Conservation (phyloP, 225 moss, liverwort and hornwort genomes). For the Sphagnum tenellum region DNA sequence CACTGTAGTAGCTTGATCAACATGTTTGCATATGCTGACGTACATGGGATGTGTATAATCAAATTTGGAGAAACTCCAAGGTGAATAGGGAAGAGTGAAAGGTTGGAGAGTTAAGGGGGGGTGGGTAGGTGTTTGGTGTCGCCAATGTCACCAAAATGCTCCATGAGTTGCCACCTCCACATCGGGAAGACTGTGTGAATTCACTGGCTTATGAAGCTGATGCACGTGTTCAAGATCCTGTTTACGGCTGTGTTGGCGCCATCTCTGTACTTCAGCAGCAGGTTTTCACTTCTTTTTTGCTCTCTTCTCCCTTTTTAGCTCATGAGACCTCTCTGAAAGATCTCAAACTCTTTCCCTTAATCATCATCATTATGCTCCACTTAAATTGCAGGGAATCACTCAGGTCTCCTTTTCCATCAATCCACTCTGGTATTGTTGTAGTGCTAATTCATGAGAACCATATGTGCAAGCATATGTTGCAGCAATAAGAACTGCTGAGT, state of each 20-base stretch:
- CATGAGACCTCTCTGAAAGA: background rate
- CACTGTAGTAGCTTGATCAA: too few relatives aligned
- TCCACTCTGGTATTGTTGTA: background rate
- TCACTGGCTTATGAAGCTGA: slow-evolving; percentile 95
- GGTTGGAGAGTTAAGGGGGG: slow-evolving; percentile 21
- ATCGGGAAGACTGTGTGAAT: slow-evolving; percentile 94
- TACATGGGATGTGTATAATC: too few relatives aligned
- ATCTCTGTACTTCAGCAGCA: slow-evolving; percentile 94
- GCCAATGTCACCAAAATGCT: slow-evolving; percentile 98
- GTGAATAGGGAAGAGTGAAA: slow-evolving; percentile 43
- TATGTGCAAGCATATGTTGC: too few relatives aligned
- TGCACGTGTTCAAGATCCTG: slow-evolving; percentile 95
- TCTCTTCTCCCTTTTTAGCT: background rate
- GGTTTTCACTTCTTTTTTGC: slow-evolving; percentile 25
- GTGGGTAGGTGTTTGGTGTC: slow-evolving; percentile 76
- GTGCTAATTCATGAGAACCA: too few relatives aligned
- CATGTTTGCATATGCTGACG: too few relatives aligned
- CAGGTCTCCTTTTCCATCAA: background rate
- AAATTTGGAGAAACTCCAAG: slow-evolving; percentile 8
- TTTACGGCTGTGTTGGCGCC: slow-evolving; percentile 91
- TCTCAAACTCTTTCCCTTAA: background rate
- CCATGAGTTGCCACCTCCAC: slow-evolving; percentile 94
- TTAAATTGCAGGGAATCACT: background rate
- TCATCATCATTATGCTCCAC: background rate
- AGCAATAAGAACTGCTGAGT: too few relatives aligned